Conservation (phyloP, 2,329 filamentous ascomycete species). For the Penicillium sp. region DNA sequence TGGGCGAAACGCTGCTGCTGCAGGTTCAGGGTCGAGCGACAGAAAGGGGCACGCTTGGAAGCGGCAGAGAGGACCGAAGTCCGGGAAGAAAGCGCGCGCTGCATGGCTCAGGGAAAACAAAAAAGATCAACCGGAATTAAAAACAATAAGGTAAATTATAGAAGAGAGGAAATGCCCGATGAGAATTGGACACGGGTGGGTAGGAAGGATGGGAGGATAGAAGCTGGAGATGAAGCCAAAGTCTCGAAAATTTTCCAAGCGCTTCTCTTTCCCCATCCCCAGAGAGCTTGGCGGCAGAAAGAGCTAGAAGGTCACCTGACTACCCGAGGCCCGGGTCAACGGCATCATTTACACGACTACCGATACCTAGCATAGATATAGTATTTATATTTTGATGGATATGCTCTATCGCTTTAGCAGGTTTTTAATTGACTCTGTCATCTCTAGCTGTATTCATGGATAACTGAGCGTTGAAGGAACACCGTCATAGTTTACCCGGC, state of each 20-base stretch:
- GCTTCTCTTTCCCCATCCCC: slow-evolving; percentile 39
- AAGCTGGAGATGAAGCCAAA: slow-evolving; percentile 39
- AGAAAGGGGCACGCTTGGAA: slow-evolving; percentile 57
- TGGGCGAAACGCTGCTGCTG: slow-evolving; percentile 96
- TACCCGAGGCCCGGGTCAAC: slow-evolving; percentile 4
- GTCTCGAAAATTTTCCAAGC: slow-evolving; percentile 45
- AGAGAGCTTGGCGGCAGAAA: slow-evolving; percentile 45
- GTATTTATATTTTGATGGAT: not conserved
- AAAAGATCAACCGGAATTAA: slow-evolving; percentile 25
- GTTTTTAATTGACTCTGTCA: not conserved
- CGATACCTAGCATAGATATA: not conserved
- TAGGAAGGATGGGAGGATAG: slow-evolving; percentile 31
- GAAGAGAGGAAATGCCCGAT: slow-evolving; percentile 29
- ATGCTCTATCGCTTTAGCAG: too few relatives aligned
- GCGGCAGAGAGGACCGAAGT: slow-evolving; percentile 73
- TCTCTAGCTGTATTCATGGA: not conserved
- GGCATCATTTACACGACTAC: not conserved
- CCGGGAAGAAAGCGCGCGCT: slow-evolving; percentile 87
- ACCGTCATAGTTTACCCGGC: not conserved
- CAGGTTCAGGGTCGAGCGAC: slow-evolving; percentile 65
- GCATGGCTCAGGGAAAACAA: slow-evolving; percentile 61
- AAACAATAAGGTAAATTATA: slow-evolving; percentile 1
- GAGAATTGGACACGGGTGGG: slow-evolving; percentile 26
- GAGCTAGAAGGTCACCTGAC: slow-evolving; percentile 45
- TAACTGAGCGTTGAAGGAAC: not conserved